phyloP scores from a whole-genome alignment of 345 rosid genomes.

The Pelargonium nanum region DNA sequence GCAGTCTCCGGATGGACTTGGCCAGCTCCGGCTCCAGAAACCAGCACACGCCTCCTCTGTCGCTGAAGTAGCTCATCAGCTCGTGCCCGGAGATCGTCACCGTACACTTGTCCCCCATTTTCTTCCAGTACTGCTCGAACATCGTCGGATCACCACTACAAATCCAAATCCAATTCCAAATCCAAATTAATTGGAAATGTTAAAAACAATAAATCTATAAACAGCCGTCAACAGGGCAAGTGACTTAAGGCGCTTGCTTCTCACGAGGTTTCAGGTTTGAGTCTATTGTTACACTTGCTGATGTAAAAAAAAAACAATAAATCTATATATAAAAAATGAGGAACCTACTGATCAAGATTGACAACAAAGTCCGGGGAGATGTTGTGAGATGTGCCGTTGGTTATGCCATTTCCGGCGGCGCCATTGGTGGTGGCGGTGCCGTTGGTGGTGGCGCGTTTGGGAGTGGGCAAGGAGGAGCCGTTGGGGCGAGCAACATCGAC shows the following conservation, averaged over 20 bases:
- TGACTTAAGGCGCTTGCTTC: no score
- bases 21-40: constrained; percentile 52
- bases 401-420: no score
- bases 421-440: no score
- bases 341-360: constrained; percentile 36
- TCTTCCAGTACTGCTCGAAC: constrained; percentile 66
- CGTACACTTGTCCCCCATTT: constrained; percentile 48
- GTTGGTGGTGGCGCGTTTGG: no score
- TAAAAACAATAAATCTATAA: no score
- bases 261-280: no score
- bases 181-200: neutral
- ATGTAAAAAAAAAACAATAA: neutral
- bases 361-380: constrained; percentile 15
- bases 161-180: neutral
- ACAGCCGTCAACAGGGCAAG: no score
- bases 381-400: neutral
- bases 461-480: no score
- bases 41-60: constrained; percentile 51
- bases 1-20: constrained; percentile 54
- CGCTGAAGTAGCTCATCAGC: constrained; percentile 81
- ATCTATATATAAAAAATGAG: no score
- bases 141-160: constrained; percentile 75
- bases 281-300: no score
- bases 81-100: constrained; percentile 49
- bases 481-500: no score